These are phyloP conservation scores for Epichloe brachyelytri DNA, from an alignment of 2,329 filamentous ascomycete species.

Conservation along the genomic window DNA sequence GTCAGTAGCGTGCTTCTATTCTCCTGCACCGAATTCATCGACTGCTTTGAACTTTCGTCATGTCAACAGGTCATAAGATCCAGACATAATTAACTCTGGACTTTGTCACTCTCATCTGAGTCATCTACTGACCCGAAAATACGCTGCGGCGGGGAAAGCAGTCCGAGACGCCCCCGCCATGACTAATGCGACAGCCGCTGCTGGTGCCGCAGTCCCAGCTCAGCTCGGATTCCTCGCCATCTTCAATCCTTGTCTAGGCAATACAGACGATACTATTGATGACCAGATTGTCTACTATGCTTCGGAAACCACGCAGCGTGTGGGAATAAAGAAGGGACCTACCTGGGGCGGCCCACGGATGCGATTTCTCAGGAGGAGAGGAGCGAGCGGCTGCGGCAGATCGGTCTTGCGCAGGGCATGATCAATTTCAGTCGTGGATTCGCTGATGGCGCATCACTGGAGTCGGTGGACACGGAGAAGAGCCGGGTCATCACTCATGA, in stretches of 20 bases:
- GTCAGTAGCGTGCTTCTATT: too few relatives aligned
- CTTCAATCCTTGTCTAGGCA: slow-evolving; percentile 76
- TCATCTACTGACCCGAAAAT: too few relatives aligned
- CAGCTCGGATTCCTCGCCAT: slow-evolving; percentile 85
- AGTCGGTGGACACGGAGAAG: slow-evolving; percentile 85
- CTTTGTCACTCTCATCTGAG: too few relatives aligned
- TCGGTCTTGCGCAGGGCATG: slow-evolving; percentile 94
- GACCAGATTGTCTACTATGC: slow-evolving; percentile 93
- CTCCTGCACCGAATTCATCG: too few relatives aligned
- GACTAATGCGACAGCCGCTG: slow-evolving; percentile 10
- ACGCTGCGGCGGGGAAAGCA: too few relatives aligned
- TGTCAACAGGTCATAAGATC: too few relatives aligned
- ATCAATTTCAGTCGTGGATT: slow-evolving; percentile 86
- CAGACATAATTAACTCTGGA: too few relatives aligned
- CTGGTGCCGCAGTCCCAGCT: slow-evolving; percentile 42
- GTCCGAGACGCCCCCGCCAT: slow-evolving; percentile 5
- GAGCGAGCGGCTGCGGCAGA: slow-evolving; percentile 81
- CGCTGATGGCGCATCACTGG: slow-evolving; percentile 60
- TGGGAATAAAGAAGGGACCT: slow-evolving; percentile 28
- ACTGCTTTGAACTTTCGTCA: too few relatives aligned
- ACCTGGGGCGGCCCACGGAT: slow-evolving; percentile 28
- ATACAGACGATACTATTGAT: slow-evolving; percentile 43
- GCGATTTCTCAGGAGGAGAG: slow-evolving; percentile 48
- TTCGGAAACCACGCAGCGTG: slow-evolving; percentile 37
- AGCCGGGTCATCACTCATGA: slow-evolving; percentile 74